A percentile compares a stretch with the other conserved stretches of the same genome.
Evolutionary conservation across 345 rosid species (phyloP).

Genomic region (Streptanthus diversifolius): DNA sequence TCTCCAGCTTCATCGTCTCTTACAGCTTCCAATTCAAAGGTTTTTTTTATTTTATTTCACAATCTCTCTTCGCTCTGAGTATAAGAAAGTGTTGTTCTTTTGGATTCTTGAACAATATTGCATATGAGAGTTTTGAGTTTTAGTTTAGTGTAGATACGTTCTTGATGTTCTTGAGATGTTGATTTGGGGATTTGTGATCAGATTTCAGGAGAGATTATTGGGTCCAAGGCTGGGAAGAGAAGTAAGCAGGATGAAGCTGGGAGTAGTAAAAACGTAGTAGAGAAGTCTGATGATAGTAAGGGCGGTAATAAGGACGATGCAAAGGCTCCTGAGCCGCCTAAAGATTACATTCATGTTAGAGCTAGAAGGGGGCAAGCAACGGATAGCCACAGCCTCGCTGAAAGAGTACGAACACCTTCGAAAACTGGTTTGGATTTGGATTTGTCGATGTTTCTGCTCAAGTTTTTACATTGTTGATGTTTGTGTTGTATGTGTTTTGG

Average conservation of each 20-base stretch:
- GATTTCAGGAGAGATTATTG: slow-evolving; percentile 47
- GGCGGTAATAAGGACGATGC: slow-evolving; percentile 35
- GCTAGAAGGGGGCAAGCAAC: slow-evolving; percentile 96
- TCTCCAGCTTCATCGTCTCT: slow-evolving; percentile 44
- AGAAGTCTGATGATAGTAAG: slow-evolving; percentile 25
- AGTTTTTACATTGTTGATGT: neutral
- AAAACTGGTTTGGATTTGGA: too few relatives aligned
- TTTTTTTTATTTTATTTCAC: slow-evolving; percentile 1
- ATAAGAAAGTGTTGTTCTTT: neutral
- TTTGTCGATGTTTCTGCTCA: neutral
- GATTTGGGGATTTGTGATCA: slow-evolving; percentile 22
- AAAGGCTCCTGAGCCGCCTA: slow-evolving; percentile 63
- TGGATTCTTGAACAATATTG: neutral
- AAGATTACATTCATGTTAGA: slow-evolving; percentile 91
- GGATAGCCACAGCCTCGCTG: slow-evolving; percentile 92
- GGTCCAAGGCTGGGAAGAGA: slow-evolving; percentile 45
- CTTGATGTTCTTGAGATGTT: neutral
- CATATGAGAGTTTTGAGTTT: neutral
- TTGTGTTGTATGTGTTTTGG: slow-evolving; percentile 5
- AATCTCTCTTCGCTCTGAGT: neutral
- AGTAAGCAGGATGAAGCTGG: slow-evolving; percentile 44
- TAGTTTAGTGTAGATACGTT: neutral
- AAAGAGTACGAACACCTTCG: slow-evolving; percentile 50
- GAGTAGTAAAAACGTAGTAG: slow-evolving; percentile 24
- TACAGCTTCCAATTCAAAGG: slow-evolving; percentile 50